Conservation (phyloP, 2,329 filamentous ascomycete genomes). For the Penicillium crustosum region DNA sequence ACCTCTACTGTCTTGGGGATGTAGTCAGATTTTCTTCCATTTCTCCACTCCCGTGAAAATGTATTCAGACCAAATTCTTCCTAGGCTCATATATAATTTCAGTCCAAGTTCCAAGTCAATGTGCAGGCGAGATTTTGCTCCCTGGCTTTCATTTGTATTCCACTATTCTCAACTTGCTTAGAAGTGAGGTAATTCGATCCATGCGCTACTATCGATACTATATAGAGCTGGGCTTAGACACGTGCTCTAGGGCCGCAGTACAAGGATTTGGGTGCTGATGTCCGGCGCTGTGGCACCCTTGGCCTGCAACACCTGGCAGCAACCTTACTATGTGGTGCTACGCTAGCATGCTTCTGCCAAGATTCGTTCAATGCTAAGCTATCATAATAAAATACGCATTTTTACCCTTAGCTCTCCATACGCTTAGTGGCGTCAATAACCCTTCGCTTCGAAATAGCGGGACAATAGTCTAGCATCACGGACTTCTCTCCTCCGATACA, state of each 20-base stretch:
- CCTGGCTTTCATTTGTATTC: not conserved
- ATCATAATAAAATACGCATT: not conserved
- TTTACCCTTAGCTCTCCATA: not conserved
- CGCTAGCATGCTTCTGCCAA: not conserved
- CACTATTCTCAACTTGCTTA: not conserved
- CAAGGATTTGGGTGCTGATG: not conserved
- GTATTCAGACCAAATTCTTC: constrained; percentile 21
- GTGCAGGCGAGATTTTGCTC: not conserved
- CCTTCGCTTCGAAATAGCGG: not conserved
- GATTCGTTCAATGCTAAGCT: not conserved
- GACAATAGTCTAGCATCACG: not conserved
- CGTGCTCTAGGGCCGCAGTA: not conserved
- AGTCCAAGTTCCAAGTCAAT: constrained; percentile 2
- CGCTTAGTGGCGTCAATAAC: not conserved
- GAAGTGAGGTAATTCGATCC: not conserved
- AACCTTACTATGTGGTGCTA: not conserved
- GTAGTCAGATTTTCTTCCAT: constrained; percentile 26
- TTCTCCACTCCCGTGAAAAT: constrained; percentile 33
- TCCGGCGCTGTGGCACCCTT: not conserved
- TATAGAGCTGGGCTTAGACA: not conserved
- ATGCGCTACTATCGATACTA: not conserved
- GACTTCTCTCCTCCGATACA: not conserved
- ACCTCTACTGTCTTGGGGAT: constrained; percentile 36
- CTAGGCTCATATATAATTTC: constrained; percentile 9
- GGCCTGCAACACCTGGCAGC: not conserved